Conservation (phyloP, 257 asterid genomes). For the Solanum dulcamara region DNA sequence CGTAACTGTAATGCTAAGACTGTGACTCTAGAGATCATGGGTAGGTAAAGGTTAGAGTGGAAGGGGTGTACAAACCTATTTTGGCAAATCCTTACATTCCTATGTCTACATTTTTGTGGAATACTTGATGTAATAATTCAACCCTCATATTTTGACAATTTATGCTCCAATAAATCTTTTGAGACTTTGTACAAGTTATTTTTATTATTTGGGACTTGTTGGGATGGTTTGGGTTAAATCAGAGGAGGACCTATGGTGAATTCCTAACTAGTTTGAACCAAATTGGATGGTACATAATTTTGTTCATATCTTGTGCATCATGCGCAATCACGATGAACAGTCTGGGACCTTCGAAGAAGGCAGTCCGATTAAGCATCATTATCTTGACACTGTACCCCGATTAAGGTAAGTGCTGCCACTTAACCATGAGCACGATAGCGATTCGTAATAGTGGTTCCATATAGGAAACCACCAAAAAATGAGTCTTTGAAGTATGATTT, state of each 20-base stretch:
- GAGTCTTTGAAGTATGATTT: neutral
- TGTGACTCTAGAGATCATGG: too few relatives aligned
- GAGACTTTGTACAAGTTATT: neutral
- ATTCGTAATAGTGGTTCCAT: neutral
- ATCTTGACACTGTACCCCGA: too few relatives aligned
- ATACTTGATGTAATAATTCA: too few relatives aligned
- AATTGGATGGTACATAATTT: neutral
- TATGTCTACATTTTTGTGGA: too few relatives aligned
- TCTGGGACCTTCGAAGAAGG: too few relatives aligned
- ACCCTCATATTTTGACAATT: neutral
- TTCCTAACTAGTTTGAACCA: neutral
- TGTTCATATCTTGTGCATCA: neutral
- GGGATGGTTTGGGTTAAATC: neutral
- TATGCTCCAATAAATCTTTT: neutral
- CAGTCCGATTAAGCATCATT: too few relatives aligned
- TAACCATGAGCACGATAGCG: neutral
- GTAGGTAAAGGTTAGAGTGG: too few relatives aligned
- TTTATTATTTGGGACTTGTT: neutral
- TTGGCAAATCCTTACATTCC: too few relatives aligned
- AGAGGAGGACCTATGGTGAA: neutral
- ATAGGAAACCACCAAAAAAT: neutral
- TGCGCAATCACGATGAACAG: neutral
- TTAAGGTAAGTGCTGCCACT: neutral
- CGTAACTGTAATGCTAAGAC: too few relatives aligned
- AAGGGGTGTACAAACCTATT: too few relatives aligned